Percentiles rank a stretch among this genome's conserved stretches.
These are phyloP conservation scores for Vitis hybrid DNA, from an alignment of 177 flowering plant genomes.

Conservation along the genomic window DNA sequence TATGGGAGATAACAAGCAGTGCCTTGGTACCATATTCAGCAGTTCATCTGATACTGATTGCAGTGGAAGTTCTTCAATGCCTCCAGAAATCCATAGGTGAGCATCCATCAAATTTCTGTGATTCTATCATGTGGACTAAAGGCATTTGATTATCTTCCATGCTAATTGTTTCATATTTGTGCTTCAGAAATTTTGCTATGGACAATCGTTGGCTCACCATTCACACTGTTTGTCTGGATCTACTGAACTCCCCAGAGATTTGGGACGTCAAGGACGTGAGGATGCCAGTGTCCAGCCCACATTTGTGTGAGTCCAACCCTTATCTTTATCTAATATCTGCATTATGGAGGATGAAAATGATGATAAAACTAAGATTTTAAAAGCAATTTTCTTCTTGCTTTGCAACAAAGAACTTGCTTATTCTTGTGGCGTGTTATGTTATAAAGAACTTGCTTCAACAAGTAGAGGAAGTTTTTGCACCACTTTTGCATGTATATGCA, in stretches of 20 bases:
- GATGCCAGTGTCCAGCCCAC: conserved; percentile 14
- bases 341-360: too few species aligned
- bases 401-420: too few species aligned
- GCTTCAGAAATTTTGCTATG: conserved; percentile 32
- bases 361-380: too few species aligned
- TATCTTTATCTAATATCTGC: background rate
- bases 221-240: conserved; percentile 58
- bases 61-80: conserved; percentile 28
- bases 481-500: too few species aligned
- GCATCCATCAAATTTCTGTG: background rate
- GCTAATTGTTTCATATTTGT: conserved; percentile 11
- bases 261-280: conserved; percentile 23
- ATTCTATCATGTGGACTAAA: background rate
- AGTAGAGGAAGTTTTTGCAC: too few species aligned
- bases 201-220: conserved; percentile 59
- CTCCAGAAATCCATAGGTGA: conserved; percentile 40
- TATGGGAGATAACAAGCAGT: conserved; percentile 9
- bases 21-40: conserved; percentile 25
- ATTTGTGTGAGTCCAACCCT: conserved; percentile 35
- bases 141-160: background rate
- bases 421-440: too few species aligned
- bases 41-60: conserved; percentile 22
- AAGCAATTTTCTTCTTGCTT: too few species aligned
- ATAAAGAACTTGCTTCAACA: too few species aligned
- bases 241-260: conserved; percentile 43